phyloP scores from a whole-genome alignment of 108 stramenopile genomes.

The Nannochloropsis salina region DNA sequence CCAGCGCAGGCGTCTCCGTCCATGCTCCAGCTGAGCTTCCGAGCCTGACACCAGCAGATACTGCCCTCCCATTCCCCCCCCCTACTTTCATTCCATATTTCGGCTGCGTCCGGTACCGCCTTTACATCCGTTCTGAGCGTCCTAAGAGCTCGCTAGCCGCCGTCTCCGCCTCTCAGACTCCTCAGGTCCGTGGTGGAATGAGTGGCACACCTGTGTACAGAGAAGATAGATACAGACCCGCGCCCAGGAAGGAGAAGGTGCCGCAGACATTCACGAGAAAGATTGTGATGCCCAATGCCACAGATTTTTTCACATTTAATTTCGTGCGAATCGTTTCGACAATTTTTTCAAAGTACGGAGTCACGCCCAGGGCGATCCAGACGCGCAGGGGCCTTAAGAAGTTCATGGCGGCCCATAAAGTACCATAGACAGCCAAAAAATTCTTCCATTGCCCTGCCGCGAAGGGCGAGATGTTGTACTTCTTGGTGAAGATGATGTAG shows the following conservation, averaged over 20 bases:
- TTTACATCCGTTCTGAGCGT: too few species aligned
- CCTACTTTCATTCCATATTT: too few species aligned
- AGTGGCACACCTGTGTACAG: background rate
- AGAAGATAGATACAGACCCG: background rate
- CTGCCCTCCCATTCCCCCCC: too few species aligned
- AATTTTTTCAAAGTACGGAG: background rate
- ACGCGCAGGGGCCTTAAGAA: slow-evolving; percentile 8
- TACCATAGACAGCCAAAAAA: background rate
- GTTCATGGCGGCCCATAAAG: background rate
- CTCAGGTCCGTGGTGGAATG: background rate
- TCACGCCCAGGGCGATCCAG: slow-evolving; percentile 3
- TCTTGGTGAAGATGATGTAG: background rate
- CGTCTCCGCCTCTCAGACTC: too few species aligned
- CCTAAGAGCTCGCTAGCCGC: too few species aligned
- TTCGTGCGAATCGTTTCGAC: background rate
- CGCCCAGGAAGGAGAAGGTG: background rate
- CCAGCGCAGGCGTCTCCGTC: too few species aligned
- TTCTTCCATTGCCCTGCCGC: slow-evolving; percentile 4
- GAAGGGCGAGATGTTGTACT: background rate
- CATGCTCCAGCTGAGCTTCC: too few species aligned
- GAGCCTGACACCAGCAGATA: too few species aligned
- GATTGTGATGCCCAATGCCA: background rate
- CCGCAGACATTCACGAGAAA: background rate
- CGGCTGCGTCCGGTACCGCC: too few species aligned
- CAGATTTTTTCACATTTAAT: background rate